Base-by-base conservation (phyloP, 1,284 basidiomycete species). In the Pulveroboletus sp. region DNA sequence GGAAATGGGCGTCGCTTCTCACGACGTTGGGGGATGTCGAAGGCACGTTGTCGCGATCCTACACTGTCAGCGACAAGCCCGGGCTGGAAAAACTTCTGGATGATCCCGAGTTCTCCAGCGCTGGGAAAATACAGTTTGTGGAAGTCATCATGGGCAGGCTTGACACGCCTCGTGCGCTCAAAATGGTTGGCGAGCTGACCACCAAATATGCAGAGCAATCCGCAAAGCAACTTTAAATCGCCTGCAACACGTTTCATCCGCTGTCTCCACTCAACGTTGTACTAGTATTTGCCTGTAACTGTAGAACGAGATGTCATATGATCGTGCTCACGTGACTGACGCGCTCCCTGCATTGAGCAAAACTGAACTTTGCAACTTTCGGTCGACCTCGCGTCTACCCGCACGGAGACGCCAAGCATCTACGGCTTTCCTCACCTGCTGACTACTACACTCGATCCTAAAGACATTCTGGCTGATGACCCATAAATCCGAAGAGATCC, bases 81-180 rank as follows among this genome's bases (percentile, higher is more conserved):
- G 87, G 89, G 69, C 75, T 95, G 32, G 78, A 82, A 33, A 69
- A 68, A 11, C 77, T 95, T 29, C 76, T 95, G 52, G 75, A 81
- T 17, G 76, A 86, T 63, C 59, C 71, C 1, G 66, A 73, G 11
- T 93, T 94, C 64, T 79, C 75, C 1, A 76, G 65, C 37, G 82
- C 84, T 6, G 76, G 82, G 48, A 79, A 80, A 67, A 85, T 91
- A 53, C 88, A 91, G 69, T 74, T 94, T 36, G 84, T 94, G 10
- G 91, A 94, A 72, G 79, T 94, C 11, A 74, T 87, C 56, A 91
- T 94, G 88, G 78, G 78, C 41, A 79, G 79, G 61, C 75, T 80
- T 33, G 92, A 94, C 71, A 89, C 89, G 0, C 91, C 91, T 3
- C 71, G 76, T 43, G 81, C 83, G 33, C 73, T 93, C 56, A 75